A percentile compares a stretch with the other conserved stretches of the same genome.
Conservation (phyloP, 257 asterid genomes). For the Anisodus acutangulus region DNA sequence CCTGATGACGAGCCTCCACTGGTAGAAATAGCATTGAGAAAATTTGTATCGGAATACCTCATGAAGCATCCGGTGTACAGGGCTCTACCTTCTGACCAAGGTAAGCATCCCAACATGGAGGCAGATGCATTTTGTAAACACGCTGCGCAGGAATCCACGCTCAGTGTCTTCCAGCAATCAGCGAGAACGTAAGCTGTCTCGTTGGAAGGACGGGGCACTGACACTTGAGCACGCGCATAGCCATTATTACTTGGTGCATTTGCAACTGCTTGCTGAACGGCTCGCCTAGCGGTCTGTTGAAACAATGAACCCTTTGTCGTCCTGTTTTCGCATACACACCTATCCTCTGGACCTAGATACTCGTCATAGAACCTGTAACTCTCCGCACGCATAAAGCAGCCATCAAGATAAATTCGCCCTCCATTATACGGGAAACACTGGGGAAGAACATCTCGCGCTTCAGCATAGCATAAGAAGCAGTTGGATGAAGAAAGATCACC, state of each 20-base stretch:
- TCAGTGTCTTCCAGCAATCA: constrained; percentile 64
- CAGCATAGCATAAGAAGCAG: constrained; percentile 38
- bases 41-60: constrained; percentile 64
- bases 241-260: constrained; percentile 50
- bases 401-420: constrained; percentile 34
- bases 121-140: constrained; percentile 62
- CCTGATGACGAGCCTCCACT: constrained; percentile 31
- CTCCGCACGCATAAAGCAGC: constrained; percentile 37
- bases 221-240: constrained; percentile 47
- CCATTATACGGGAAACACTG: constrained; percentile 26
- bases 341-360: constrained; percentile 48
- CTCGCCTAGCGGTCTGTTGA: constrained; percentile 42
- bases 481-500: constrained; percentile 35
- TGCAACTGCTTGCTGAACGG: constrained; percentile 46
- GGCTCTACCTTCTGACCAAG: constrained; percentile 64
- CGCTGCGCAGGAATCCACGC: constrained; percentile 45
- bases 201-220: constrained; percentile 35
- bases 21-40: constrained; percentile 54
- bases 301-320: constrained; percentile 45
- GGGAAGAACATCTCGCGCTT: constrained; percentile 32
- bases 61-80: constrained; percentile 66
- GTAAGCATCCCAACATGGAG: constrained; percentile 56
- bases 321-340: constrained; percentile 52
- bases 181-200: constrained; percentile 59
- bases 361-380: constrained; percentile 34